phyloP scores from a whole-genome alignment of 441 rosid species.

The Cnidoscolus chayamansa region DNA sequence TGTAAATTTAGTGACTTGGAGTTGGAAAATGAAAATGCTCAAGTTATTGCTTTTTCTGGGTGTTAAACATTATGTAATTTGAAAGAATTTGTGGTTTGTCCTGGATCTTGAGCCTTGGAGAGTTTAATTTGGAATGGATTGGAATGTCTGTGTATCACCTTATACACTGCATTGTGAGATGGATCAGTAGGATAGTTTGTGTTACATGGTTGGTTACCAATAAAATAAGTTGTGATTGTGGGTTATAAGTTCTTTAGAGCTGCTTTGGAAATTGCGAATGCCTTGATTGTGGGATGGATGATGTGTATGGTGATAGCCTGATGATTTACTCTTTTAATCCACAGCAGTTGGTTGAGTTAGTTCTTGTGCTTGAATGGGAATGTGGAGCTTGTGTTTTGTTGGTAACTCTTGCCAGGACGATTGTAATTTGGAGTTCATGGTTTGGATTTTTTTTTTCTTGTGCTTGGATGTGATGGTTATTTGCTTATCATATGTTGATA shows the following conservation, averaged over 20 bases:
- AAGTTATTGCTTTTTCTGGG: conserved; percentile 38
- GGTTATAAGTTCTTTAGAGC: conserved; percentile 14
- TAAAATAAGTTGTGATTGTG: conserved; percentile 19
- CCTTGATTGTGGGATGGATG: conserved; percentile 20
- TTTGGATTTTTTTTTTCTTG: conserved; percentile 11
- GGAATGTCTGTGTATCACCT: conserved; percentile 22
- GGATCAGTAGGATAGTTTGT: conserved; percentile 34
- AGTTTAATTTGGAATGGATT: conserved; percentile 32
- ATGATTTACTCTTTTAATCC: conserved; percentile 13
- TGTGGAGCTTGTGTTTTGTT: conserved; percentile 11
- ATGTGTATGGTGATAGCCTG: conserved; percentile 17
- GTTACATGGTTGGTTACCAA: conserved; percentile 29
- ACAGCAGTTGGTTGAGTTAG: conserved; percentile 25
- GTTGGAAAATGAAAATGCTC: conserved; percentile 21
- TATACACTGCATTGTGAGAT: conserved; percentile 27
- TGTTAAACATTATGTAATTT: conserved; percentile 36
- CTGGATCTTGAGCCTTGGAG: conserved; percentile 26
- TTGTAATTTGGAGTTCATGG: conserved; percentile 1
- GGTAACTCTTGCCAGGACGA: conserved; percentile 15
- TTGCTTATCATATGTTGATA: conserved; percentile 1
- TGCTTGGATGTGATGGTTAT: background rate
- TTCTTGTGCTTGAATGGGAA: conserved; percentile 12
- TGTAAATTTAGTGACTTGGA: conserved; percentile 49
- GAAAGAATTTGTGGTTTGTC: conserved; percentile 35
- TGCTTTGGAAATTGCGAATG: background rate